Evolutionary conservation across 768 basidiomycete species (phyloP).

Genomic region (Tulasnella sp.): DNA sequence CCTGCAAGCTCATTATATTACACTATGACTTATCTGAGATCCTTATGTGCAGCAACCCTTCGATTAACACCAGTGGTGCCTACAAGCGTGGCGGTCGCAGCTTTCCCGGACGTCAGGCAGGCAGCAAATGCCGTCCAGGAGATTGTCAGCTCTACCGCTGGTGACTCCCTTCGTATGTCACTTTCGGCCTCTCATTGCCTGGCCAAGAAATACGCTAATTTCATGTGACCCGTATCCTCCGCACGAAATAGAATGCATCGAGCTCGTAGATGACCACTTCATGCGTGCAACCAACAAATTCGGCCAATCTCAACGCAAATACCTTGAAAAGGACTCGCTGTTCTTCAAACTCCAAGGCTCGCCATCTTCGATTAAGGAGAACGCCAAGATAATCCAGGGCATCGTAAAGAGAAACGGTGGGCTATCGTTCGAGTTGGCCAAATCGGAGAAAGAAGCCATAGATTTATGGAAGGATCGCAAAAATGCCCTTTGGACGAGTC

Average conservation of each 20-base stretch:
- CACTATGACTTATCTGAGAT: too few relatives aligned
- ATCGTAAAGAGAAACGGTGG: conserved; percentile 62
- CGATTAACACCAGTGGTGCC: conserved; percentile 71
- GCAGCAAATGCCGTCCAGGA: conserved; percentile 78
- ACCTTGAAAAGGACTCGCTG: conserved; percentile 63
- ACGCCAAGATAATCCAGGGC: conserved; percentile 45
- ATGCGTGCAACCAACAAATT: conserved; percentile 65
- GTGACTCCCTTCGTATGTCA: conserved; percentile 60
- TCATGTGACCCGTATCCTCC: not conserved
- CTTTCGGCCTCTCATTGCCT: not conserved
- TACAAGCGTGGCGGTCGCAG: conserved; percentile 77
- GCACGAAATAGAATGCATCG: conserved; percentile 92
- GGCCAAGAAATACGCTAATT: too few relatives aligned
- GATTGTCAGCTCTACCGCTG: conserved; percentile 56
- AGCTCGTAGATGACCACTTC: conserved; percentile 72
- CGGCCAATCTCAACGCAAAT: conserved; percentile 44
- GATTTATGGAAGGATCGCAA: conserved; percentile 80
- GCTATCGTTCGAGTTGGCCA: conserved; percentile 57
- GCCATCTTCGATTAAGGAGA: conserved; percentile 41
- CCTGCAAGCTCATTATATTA: conserved; percentile 9
- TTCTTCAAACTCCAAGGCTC: conserved; percentile 92
- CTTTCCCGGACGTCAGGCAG: conserved; percentile 66
- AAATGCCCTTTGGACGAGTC: conserved; percentile 61
- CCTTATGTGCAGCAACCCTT: conserved; percentile 50
- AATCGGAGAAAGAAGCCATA: conserved; percentile 61